Evolutionary conservation across 352 stramenopile genomes (phyloP).

Genomic region (Globisporangium echinulatum): DNA sequence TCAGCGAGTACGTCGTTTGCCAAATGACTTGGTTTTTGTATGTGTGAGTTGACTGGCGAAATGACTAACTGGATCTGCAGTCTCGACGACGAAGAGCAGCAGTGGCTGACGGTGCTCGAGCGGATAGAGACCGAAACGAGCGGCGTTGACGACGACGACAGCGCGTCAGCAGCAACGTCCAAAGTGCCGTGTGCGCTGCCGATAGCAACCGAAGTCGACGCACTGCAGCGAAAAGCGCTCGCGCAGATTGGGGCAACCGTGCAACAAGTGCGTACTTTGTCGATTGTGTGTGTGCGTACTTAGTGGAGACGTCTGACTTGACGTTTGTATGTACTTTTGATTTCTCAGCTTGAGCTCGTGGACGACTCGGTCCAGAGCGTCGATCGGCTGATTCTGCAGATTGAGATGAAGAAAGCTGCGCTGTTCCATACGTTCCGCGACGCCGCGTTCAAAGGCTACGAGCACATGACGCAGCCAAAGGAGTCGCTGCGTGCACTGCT

Average conservation of each 20-base stretch:
- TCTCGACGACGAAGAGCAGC: conserved; percentile 39
- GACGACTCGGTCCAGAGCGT: conserved; percentile 60
- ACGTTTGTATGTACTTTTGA: conserved; percentile 1
- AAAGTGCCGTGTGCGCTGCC: conserved; percentile 29
- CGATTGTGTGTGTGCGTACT: neutral
- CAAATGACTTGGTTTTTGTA: too few relatives aligned
- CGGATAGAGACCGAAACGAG: conserved; percentile 23
- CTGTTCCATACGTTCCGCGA: conserved; percentile 71
- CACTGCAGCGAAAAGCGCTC: conserved; percentile 39
- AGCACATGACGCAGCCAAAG: conserved; percentile 52
- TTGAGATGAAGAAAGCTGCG: conserved; percentile 59
- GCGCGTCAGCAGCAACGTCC: conserved; percentile 5
- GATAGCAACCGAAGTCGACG: conserved; percentile 36
- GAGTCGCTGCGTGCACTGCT: conserved; percentile 63
- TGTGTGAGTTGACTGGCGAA: too few relatives aligned
- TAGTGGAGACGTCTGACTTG: neutral
- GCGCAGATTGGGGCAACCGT: conserved; percentile 35
- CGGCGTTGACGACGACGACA: conserved; percentile 8
- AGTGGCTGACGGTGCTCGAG: conserved; percentile 43
- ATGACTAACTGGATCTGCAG: conserved; percentile 7
- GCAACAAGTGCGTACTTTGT: conserved; percentile 22
- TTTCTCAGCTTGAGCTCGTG: conserved; percentile 37
- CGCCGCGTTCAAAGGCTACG: conserved; percentile 74
- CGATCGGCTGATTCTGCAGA: conserved; percentile 56
- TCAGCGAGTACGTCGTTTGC: conserved; percentile 23